These are phyloP conservation scores for Talaromyces proteolyticus DNA, from an alignment of 495 filamentous ascomycete genomes.

Conservation along the genomic window DNA sequence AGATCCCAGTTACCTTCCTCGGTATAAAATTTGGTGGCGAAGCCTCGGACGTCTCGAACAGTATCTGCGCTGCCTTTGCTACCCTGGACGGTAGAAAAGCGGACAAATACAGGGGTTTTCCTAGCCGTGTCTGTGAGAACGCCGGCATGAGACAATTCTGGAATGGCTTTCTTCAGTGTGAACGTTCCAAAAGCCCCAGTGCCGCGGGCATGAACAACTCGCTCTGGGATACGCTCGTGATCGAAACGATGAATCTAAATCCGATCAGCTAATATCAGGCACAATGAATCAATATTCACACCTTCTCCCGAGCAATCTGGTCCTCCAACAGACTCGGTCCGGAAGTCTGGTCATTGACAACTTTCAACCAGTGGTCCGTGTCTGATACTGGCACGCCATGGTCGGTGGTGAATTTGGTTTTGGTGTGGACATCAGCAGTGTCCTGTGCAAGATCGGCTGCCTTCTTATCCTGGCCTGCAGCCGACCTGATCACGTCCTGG, in stretches of 20 bases:
- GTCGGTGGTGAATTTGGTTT: conserved; percentile 62
- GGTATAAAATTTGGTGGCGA: conserved; percentile 72
- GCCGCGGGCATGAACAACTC: conserved; percentile 85
- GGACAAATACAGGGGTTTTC: conserved; percentile 71
- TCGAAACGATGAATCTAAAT: conserved; percentile 72
- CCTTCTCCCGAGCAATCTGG: conserved; percentile 71
- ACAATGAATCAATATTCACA: conserved; percentile 18
- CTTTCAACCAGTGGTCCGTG: conserved; percentile 74
- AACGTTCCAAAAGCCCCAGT: conserved; percentile 81
- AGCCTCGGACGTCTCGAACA: conserved; percentile 76
- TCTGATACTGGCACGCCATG: conserved; percentile 69
- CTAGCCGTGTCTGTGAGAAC: conserved; percentile 76
- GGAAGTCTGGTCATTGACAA: conserved; percentile 49
- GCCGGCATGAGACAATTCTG: conserved; percentile 64
- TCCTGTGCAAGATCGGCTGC: conserved; percentile 26
- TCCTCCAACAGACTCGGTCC: conserved; percentile 83
- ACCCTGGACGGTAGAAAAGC: conserved; percentile 81
- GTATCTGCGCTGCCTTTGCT: conserved; percentile 74
- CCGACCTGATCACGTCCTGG: conserved; percentile 21
- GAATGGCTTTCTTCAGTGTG: conserved; percentile 61
- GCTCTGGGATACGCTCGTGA: conserved; percentile 82
- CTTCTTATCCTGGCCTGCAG: conserved; percentile 23
- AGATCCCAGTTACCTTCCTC: conserved; percentile 51
- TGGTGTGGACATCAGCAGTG: conserved; percentile 25
- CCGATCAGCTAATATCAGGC: not conserved